phyloP scores from a whole-genome alignment of 1,284 basidiomycete genomes.

The Meira miltonrushii region DNA sequence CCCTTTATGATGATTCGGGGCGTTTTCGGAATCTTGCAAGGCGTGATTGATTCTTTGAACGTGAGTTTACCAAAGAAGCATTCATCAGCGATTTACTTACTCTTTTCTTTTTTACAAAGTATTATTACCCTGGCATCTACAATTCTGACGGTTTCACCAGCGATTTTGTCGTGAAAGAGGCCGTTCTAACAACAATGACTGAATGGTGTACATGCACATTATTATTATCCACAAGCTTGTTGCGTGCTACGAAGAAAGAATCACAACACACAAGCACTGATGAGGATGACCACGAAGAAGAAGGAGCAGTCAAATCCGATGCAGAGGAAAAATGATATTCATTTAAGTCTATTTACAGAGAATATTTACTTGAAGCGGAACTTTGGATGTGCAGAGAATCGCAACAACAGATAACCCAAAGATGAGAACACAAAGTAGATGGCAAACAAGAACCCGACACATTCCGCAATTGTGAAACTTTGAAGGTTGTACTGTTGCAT shows the following conservation, averaged over 20 bases:
- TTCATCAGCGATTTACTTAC: not conserved
- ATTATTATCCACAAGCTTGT: not conserved
- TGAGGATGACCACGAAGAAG: not conserved
- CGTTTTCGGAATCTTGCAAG: not conserved
- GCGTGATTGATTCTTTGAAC: not conserved
- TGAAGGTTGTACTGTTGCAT: slow-evolving; percentile 30
- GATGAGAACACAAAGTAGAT: slow-evolving; percentile 22
- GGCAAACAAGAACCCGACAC: slow-evolving; percentile 29
- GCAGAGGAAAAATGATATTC: too few relatives aligned
- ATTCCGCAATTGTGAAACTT: slow-evolving; percentile 31
- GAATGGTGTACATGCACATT: not conserved
- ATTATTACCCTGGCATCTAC: not conserved
- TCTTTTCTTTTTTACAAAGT: not conserved
- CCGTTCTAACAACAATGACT: not conserved
- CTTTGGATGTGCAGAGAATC: not conserved
- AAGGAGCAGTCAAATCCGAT: not conserved
- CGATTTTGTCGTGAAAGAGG: not conserved
- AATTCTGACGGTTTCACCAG: not conserved
- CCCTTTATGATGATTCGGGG: not conserved
- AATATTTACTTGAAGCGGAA: slow-evolving; percentile 7
- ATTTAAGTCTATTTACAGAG: not conserved
- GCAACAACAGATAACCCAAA: slow-evolving; percentile 52
- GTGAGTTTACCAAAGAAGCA: not conserved
- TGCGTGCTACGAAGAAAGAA: not conserved
- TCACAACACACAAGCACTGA: not conserved